Base-by-base conservation (phyloP, 192 early-diverging fungal genomes). In the Entomortierella beljakovae region DNA sequence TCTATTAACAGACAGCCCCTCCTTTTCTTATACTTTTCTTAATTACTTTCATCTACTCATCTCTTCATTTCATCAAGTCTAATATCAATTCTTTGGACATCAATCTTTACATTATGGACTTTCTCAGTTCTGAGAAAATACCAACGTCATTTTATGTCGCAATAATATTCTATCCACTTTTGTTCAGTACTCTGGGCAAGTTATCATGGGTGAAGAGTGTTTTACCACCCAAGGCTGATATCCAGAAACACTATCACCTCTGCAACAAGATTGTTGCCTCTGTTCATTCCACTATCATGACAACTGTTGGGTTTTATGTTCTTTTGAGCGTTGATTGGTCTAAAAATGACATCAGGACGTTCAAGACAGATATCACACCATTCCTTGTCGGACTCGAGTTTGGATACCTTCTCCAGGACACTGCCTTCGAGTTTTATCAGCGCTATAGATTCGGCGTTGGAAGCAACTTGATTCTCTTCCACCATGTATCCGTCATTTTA, bases 181-280 rank as follows among this genome's bases (percentile, higher is more conserved):
- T 79, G 32, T 79, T 79, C 40, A 26, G 15, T 20, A 70, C 57
- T 4, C 61, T 79, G 2, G 67, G 62, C 43, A 69, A 57, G 15
- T 29, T 70, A 35, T 61, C n/a, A n/a, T 56, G 46, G 6, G 57
- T 70, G 67, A 79, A 52, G 48, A 37, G 49, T 29, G 61, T 79
- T 37, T 57, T 79, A 25, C 75, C 75, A 2, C 66, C 56, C 26
- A 79, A 79, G 48, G 66, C 75, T 7, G 75, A 70, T 33, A 79
- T 62, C 9, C 75, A 79, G 50, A 79, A 70, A 40, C 68, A 60
- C 15, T 79, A 79, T 55, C 75, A 79, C 54, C 68, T 79, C 57
- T 70, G 62, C 67, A 79, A 79, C 75, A 79, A 79, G 75, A 64
- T 79, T 34, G 75, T 79, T 9, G 75, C 75, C 75, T 79, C 75